Evolutionary conservation across 208 protist species (phyloP).

Genomic region (Entamoeba dispar): DNA sequence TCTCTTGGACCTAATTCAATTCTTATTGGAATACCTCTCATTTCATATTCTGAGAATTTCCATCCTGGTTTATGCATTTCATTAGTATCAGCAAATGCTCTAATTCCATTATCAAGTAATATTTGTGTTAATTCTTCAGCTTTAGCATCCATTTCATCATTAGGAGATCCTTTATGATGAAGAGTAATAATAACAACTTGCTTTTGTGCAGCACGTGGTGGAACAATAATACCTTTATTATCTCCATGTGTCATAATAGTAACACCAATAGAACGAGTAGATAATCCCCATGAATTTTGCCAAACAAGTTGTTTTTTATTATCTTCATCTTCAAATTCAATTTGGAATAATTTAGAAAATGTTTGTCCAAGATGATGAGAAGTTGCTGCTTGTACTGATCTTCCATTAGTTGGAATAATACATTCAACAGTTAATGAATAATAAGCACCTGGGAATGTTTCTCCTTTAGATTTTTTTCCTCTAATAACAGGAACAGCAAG

Average conservation of each 20-base stretch:
- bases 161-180: not conserved
- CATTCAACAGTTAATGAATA: conserved; percentile 37
- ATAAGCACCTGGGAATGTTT: conserved; percentile 34
- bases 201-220: conserved; percentile 10
- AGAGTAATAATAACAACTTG: conserved; percentile 29
- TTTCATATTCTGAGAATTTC: conserved; percentile 37
- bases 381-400: conserved; percentile 31
- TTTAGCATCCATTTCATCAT: not conserved
- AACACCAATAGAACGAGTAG: conserved; percentile 29
- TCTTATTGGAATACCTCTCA: conserved; percentile 38
- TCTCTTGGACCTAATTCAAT: conserved; percentile 35
- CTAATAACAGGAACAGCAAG: conserved; percentile 26
- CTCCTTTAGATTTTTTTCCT: conserved; percentile 27
- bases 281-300: conserved; percentile 39
- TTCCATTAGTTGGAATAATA: conserved; percentile 33
- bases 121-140: conserved; percentile 7
- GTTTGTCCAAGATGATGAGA: conserved; percentile 37
- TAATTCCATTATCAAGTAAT: conserved; percentile 17
- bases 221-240: conserved; percentile 28
- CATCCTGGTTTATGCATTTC: conserved; percentile 17
- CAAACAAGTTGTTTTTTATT: not conserved
- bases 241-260: conserved; percentile 32
- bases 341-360: conserved; percentile 34
- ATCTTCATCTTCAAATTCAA: conserved; percentile 24
- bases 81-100: conserved; percentile 23